Evolutionary conservation across 306 rosid genomes (phyloP).

Genomic region (Ziziphus jujuba): DNA sequence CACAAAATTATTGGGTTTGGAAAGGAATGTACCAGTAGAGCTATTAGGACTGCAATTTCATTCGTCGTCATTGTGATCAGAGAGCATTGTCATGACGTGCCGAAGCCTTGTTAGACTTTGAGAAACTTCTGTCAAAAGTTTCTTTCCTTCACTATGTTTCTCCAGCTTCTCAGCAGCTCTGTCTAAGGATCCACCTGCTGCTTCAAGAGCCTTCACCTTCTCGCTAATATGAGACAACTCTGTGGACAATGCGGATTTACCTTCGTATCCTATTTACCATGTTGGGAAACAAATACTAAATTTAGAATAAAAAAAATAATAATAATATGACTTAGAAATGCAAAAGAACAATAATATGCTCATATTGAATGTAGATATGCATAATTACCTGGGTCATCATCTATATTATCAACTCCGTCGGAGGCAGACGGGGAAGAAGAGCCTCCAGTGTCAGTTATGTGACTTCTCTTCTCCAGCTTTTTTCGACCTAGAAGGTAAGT

Average conservation of each 20-base stretch:
- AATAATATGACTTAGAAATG: background rate
- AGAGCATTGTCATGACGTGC: slow-evolving; percentile 33
- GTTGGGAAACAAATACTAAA: background rate
- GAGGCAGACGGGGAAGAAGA: slow-evolving; percentile 25
- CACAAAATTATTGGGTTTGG: background rate
- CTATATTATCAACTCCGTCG: slow-evolving; percentile 28
- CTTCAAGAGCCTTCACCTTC: slow-evolving; percentile 55
- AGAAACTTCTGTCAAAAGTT: slow-evolving; percentile 47
- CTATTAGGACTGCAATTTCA: slow-evolving; percentile 11
- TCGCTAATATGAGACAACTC: slow-evolving; percentile 41
- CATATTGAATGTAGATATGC: background rate
- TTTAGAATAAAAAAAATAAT: background rate
- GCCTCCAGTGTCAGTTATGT: slow-evolving; percentile 35
- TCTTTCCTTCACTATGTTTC: slow-evolving; percentile 48
- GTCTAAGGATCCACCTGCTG: slow-evolving; percentile 41
- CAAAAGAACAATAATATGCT: slow-evolving; percentile 4
- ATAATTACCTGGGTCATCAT: slow-evolving; percentile 50
- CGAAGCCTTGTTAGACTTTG: slow-evolving; percentile 48
- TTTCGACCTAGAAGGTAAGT: slow-evolving; percentile 54
- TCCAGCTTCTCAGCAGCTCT: slow-evolving; percentile 37
- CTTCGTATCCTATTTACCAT: slow-evolving; percentile 42
- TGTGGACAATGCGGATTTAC: slow-evolving; percentile 26
- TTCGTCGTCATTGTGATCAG: slow-evolving; percentile 12
- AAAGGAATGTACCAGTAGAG: background rate
- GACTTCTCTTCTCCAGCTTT: slow-evolving; percentile 40